These are phyloP conservation scores for Pseudohalonectria lignicola DNA, from an alignment of 2,329 filamentous ascomycete genomes.

Conservation along the genomic window DNA sequence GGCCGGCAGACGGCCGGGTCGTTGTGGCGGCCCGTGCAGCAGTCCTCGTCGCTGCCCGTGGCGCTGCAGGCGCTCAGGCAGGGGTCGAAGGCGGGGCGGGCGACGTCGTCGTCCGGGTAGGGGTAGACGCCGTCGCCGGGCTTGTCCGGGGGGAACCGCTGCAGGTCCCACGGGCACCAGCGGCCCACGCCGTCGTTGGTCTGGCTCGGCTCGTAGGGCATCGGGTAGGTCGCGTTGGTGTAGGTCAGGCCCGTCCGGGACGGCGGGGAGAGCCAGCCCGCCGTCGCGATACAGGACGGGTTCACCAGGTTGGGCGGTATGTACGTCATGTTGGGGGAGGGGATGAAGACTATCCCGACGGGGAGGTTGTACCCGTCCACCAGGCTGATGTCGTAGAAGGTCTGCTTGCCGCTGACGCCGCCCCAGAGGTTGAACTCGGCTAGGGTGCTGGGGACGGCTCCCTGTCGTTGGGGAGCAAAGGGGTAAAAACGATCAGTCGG, in stretches of 20 bases:
- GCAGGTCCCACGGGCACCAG: constrained; percentile 78
- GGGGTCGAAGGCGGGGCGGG: constrained; percentile 62
- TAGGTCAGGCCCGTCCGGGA: constrained; percentile 41
- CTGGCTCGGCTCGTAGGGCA: constrained; percentile 53
- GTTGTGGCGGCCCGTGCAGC: constrained; percentile 62
- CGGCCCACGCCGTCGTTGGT: constrained; percentile 44
- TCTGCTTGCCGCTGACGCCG: constrained; percentile 47
- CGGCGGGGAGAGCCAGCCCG: constrained; percentile 45
- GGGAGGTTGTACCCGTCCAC: constrained; percentile 80
- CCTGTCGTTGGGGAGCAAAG: constrained; percentile 29
- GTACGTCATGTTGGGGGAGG: constrained; percentile 49
- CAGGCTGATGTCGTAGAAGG: constrained; percentile 76
- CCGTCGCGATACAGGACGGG: constrained; percentile 63
- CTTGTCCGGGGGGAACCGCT: constrained; percentile 54
- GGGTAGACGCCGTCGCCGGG: constrained; percentile 69
- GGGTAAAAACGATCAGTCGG: background rate
- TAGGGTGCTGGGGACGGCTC: constrained; percentile 62
- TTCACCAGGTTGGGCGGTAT: constrained; percentile 71
- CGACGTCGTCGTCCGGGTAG: constrained; percentile 66
- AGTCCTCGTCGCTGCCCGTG: constrained; percentile 55
- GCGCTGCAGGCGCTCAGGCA: constrained; percentile 69
- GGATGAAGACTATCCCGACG: constrained; percentile 49
- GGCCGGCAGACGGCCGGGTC: constrained; percentile 53
- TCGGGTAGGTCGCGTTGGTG: constrained; percentile 53
- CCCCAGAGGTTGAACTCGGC: constrained; percentile 72